A percentile compares a stretch with the other conserved stretches of the same genome.
Conservation (phyloP, 768 basidiomycete species). For the Lactifluus hygrophoroides region DNA sequence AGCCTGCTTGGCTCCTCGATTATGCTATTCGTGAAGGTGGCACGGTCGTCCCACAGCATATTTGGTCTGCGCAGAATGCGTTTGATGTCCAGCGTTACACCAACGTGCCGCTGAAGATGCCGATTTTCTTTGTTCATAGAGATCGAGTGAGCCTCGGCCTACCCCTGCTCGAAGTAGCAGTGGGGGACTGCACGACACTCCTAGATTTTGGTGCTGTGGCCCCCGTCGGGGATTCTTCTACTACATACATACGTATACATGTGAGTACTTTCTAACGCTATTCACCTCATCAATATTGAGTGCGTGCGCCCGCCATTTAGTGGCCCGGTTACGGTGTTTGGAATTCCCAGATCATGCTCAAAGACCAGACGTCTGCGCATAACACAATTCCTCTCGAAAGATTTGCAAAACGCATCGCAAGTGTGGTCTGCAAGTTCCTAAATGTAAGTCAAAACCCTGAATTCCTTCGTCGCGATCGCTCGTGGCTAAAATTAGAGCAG, state of each 20-base stretch:
- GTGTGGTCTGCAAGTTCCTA: not conserved
- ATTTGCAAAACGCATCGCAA: slow-evolving; percentile 5
- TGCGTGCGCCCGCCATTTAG: not conserved
- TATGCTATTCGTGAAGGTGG: not conserved
- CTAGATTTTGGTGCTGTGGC: not conserved
- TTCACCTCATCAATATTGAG: not conserved
- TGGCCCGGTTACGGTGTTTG: slow-evolving; percentile 2
- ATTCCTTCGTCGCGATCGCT: not conserved
- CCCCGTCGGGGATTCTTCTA: not conserved
- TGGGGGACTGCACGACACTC: not conserved
- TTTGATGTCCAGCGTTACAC: not conserved
- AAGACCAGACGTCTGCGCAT: not conserved
- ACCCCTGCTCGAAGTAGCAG: not conserved
- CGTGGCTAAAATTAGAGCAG: not conserved
- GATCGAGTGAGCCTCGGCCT: not conserved
- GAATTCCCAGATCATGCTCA: slow-evolving; percentile 1
- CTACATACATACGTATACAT: slow-evolving; percentile 2
- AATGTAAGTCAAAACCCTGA: not conserved
- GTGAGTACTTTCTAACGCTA: not conserved
- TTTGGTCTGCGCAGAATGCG: not conserved
- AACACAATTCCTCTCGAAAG: not conserved
- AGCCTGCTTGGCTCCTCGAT: no score
- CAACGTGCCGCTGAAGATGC: not conserved
- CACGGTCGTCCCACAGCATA: slow-evolving; percentile 5
- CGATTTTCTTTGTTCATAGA: no score